Evolutionary conservation across 2,329 filamentous ascomycete species (phyloP), one percentile per base, ranked within the genome.

Genomic region (Epichloe scottii): DNA sequence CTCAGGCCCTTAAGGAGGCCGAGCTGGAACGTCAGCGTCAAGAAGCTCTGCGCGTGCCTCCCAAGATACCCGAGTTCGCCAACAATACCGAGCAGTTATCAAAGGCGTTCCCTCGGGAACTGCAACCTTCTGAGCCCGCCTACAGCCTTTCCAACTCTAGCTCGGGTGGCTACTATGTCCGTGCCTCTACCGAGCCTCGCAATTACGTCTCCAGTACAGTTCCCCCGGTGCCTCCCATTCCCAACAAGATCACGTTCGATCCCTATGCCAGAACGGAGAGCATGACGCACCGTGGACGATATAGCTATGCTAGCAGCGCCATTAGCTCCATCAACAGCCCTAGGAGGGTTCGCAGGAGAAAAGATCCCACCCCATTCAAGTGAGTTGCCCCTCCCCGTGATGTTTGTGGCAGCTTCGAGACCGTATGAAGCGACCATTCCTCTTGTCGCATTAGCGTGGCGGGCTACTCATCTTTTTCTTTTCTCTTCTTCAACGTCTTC

Each of bases 301-400:
- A 95, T 71, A 96, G 90, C 72, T 97, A 96, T 70, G 89, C 91
- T 52, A 95, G 87, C 71, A 94, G 87, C 68, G 85, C 87, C 50
- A 80, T 91, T 58, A 95, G 88, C 74, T 86, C 88, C 54, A 82
- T 95, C 71, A 95, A 95, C 73, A 95, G 86, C 67, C 91, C 93
- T 56, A 83, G 93, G 58, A 83, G 90, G 64, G 84, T 97, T 58
- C 84, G 93, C 61, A 85, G 91, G 73, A 84, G 93, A 72, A 97
- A 95, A 75, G 93, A 98, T 64, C 93, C 93, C 8, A 96, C 91
- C 11, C 89, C 93, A 1, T 95, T 97, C 79, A 98, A 98, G 91
- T 97, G 75, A 79, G 89, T 79, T 30, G n/a, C 34, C 37, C n/a
- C 38, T 26, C 39, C 17, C 30, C 49, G 11, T 6, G n/a, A 10